These are phyloP conservation scores for Thamnidium elegans DNA, from an alignment of 192 early-diverging fungal genomes.

Conservation along the genomic window DNA sequence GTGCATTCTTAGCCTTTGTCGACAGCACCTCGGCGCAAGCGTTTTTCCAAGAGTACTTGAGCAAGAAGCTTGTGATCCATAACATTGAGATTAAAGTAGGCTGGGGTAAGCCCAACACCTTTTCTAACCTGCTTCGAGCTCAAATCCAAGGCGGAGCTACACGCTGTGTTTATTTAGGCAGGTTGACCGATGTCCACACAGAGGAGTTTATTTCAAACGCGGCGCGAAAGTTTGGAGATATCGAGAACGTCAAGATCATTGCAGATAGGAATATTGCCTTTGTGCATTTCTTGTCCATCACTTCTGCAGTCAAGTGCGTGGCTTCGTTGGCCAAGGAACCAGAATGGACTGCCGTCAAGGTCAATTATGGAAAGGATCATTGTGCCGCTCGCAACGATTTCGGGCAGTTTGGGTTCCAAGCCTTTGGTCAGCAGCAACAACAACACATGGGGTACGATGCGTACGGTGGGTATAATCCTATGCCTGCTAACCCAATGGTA, in stretches of 20 bases:
- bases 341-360: constrained; percentile 49
- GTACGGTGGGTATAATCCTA: constrained; percentile 4
- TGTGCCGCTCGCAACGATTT: constrained; percentile 49
- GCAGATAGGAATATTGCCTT: constrained; percentile 78
- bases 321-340: constrained; percentile 54
- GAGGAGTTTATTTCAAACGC: constrained; percentile 52
- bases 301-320: constrained; percentile 71
- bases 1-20: constrained; percentile 80
- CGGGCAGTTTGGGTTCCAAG: constrained; percentile 1
- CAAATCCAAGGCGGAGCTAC: constrained; percentile 66
- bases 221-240: constrained; percentile 60
- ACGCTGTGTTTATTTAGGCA: constrained; percentile 78
- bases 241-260: constrained; percentile 70
- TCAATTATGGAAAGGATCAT: constrained; percentile 84
- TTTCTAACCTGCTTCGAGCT: constrained; percentile 46
- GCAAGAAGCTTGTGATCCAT: constrained; percentile 48
- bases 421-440: constrained; percentile 5
- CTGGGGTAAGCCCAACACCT: constrained; percentile 66
- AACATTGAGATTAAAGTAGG: constrained; percentile 66
- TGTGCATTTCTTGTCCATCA: constrained; percentile 72
- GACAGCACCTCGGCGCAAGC: constrained; percentile 57
- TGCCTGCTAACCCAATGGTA: neutral
- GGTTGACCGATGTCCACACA: constrained; percentile 56
- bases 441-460: constrained; percentile 13
- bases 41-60: constrained; percentile 53